Conservation (phyloP, 1,284 basidiomycete species). For the Microbotryum saponariae region DNA sequence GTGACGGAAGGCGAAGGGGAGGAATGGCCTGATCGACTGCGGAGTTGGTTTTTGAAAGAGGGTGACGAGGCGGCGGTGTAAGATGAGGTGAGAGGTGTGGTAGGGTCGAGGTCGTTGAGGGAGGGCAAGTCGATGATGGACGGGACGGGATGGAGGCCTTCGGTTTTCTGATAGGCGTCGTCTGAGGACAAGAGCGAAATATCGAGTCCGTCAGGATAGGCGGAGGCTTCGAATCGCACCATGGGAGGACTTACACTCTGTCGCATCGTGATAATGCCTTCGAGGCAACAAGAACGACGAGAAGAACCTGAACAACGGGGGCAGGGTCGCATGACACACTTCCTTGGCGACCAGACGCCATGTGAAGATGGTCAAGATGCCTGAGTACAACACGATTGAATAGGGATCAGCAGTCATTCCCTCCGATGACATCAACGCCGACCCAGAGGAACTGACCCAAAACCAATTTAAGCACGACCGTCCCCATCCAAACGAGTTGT, state of each 20-base stretch:
- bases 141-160: conserved; percentile 63
- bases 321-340: conserved; percentile 61
- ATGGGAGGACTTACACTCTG: conserved; percentile 23
- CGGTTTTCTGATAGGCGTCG: conserved; percentile 66
- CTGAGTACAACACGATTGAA: conserved; percentile 26
- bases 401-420: too few species aligned
- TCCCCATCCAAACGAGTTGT: conserved; percentile 12
- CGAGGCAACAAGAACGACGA: conserved; percentile 44
- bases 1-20: not conserved
- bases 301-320: conserved; percentile 68
- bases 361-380: conserved; percentile 56
- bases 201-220: not conserved
- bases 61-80: conserved; percentile 40
- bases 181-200: conserved; percentile 52
- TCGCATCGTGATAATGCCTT: conserved; percentile 31
- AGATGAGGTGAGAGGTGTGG: conserved; percentile 39
- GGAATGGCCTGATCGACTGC: conserved; percentile 33
- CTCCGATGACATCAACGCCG: too few species aligned
- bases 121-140: conserved; percentile 70
- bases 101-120: conserved; percentile 20
- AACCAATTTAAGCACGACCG: conserved; percentile 27
- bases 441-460: conserved; percentile 25
- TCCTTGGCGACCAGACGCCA: conserved; percentile 81
- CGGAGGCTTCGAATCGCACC: not conserved
- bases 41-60: conserved; percentile 33